Evolutionary conservation across 768 basidiomycete species (phyloP).

Genomic region (Lyophyllum shimeji): DNA sequence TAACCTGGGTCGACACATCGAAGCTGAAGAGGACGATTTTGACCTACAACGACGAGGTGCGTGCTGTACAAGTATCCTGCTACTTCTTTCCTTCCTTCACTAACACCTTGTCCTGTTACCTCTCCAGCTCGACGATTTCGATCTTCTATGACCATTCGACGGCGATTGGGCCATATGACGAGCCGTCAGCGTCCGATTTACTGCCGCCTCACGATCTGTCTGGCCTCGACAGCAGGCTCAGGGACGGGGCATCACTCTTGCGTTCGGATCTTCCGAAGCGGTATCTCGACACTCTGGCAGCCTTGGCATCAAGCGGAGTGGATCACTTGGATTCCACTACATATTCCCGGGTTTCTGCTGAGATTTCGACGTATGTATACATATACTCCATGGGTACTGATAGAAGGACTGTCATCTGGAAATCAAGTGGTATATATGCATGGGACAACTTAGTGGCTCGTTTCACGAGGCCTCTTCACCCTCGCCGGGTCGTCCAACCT

Average conservation of each 20-base stretch:
- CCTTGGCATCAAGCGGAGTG: background rate
- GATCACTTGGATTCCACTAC: background rate
- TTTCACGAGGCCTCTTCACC: background rate
- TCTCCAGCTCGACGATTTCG: slow-evolving; percentile 88
- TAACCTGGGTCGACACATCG: slow-evolving; percentile 98
- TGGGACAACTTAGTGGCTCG: background rate
- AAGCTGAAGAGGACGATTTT: slow-evolving; percentile 95
- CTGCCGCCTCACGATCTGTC: background rate
- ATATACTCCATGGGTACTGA: slow-evolving; percentile 2
- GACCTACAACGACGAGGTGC: slow-evolving; percentile 94
- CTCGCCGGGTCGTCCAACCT: too few species aligned
- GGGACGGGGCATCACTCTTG: background rate
- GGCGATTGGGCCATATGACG: background rate
- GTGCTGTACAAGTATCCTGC: slow-evolving; percentile 2
- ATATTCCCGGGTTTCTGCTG: background rate
- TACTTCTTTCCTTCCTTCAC: slow-evolving; percentile 6
- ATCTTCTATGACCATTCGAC: slow-evolving; percentile 55
- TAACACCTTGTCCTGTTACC: slow-evolving; percentile 11
- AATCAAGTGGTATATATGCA: background rate
- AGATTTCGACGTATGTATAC: background rate
- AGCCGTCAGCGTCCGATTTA: background rate
- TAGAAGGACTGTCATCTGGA: background rate
- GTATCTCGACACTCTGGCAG: background rate
- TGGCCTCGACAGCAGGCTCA: background rate
- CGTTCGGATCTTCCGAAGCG: background rate